Evolutionary conservation across 1,284 basidiomycete species (phyloP).

Genomic region (Pseudozyma sp.): DNA sequence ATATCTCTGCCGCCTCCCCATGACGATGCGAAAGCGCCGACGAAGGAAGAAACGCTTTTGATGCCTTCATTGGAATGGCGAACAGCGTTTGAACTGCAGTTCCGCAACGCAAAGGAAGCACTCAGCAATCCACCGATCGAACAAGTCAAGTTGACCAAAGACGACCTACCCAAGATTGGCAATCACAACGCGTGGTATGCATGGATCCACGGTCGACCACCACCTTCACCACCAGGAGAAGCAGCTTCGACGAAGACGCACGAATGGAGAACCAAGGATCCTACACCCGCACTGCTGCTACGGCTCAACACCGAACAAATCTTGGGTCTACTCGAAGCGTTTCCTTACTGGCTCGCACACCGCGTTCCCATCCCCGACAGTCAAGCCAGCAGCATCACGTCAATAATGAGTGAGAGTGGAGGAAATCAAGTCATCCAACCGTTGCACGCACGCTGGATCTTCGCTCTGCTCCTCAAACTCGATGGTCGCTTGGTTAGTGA

Average conservation of each 20-base stretch:
- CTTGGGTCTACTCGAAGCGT: constrained; percentile 33
- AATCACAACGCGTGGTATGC: constrained; percentile 45
- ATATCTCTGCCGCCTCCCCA: not conserved
- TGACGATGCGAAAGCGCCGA: not conserved
- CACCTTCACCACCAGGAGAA: constrained; percentile 11
- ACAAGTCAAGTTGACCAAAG: constrained; percentile 29
- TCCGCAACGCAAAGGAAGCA: constrained; percentile 38
- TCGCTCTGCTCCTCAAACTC: constrained; percentile 79
- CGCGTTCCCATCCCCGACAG: constrained; percentile 15
- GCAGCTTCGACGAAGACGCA: constrained; percentile 7
- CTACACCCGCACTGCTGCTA: constrained; percentile 18
- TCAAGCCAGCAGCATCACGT: constrained; percentile 7
- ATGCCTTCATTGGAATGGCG: constrained; percentile 50
- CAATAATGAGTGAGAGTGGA: not conserved
- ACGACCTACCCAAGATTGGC: constrained; percentile 33
- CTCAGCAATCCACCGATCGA: constrained; percentile 38
- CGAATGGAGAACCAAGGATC: constrained; percentile 35
- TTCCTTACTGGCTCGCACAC: constrained; percentile 49
- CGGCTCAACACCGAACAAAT: constrained; percentile 46
- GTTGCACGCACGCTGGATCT: constrained; percentile 84
- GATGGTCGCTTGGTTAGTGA: constrained; percentile 80
- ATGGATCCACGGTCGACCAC: constrained; percentile 47
- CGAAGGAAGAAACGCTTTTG: constrained; percentile 4
- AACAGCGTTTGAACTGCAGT: constrained; percentile 28
- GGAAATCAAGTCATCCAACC: constrained; percentile 72